phyloP scores from a whole-genome alignment of 192 early-diverging fungal genomes.

The Spinellus fusiger region DNA sequence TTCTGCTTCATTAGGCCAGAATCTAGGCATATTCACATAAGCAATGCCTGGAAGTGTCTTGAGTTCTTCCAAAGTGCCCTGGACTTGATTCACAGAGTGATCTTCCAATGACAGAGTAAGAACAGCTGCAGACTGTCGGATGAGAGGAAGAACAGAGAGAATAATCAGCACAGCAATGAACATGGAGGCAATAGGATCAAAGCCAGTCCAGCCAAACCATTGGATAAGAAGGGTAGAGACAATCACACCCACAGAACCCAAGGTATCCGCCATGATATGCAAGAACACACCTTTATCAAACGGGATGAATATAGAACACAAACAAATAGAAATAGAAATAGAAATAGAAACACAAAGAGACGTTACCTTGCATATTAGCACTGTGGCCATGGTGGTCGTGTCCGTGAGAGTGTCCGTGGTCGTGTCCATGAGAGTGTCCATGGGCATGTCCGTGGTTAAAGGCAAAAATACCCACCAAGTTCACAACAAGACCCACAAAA shows the following conservation, averaged over 20 bases:
- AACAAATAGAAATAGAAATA: constrained; percentile 10
- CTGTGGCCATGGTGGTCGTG: constrained; percentile 66
- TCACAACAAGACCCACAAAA: constrained; percentile 85
- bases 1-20: constrained; percentile 54
- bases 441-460: constrained; percentile 84
- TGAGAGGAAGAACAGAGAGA: constrained; percentile 77
- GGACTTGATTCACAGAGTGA: constrained; percentile 31
- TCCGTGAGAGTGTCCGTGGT: constrained; percentile 44
- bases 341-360: background rate
- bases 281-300: constrained; percentile 80
- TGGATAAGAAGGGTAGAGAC: constrained; percentile 87
- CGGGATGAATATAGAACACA: background rate
- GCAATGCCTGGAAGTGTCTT: constrained; percentile 32
- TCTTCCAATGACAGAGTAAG: constrained; percentile 47
- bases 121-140: constrained; percentile 58
- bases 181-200: constrained; percentile 92
- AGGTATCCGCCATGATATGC: constrained; percentile 90
- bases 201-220: constrained; percentile 89
- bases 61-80: constrained; percentile 44
- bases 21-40: constrained; percentile 38
- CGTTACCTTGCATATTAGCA: constrained; percentile 81
- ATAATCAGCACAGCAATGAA: constrained; percentile 87
- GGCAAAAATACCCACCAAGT: constrained; percentile 87
- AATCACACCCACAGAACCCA: constrained; percentile 94
- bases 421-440: constrained; percentile 58